Evolutionary conservation across 1,284 basidiomycete species (phyloP).

Genomic region (Uromyces viciae-fabae): DNA sequence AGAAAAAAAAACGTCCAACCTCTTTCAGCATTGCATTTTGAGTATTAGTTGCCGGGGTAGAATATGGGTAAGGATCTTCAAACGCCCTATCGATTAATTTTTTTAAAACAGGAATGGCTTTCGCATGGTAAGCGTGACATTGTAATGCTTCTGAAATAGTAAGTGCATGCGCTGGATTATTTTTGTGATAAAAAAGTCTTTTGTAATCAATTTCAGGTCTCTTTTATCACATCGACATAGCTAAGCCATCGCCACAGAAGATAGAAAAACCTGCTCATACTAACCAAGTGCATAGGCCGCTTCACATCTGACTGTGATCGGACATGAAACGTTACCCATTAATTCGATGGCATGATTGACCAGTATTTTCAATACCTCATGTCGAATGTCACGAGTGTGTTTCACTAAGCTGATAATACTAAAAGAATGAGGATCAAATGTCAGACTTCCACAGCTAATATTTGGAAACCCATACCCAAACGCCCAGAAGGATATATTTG

Average conservation of each 20-base stretch:
- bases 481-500: no score
- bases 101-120: conserved; percentile 34
- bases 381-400: conserved; percentile 35
- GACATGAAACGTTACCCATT: conserved; percentile 28
- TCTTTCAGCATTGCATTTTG: conserved; percentile 43
- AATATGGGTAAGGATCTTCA: conserved; percentile 34
- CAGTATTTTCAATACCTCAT: conserved; percentile 16
- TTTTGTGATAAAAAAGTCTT: neutral
- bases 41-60: conserved; percentile 28
- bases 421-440: neutral
- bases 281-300: conserved; percentile 43
- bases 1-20: neutral
- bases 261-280: no score
- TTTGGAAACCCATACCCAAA: neutral
- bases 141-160: conserved; percentile 42
- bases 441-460: neutral
- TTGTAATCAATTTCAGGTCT: neutral
- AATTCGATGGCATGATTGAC: conserved; percentile 27
- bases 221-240: neutral
- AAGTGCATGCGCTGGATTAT: conserved; percentile 32
- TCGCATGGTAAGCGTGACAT: conserved; percentile 13
- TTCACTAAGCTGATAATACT: conserved; percentile 36
- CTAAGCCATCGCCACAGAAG: no score
- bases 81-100: conserved; percentile 37
- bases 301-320: conserved; percentile 30